These are phyloP conservation scores for Hexamita inflata DNA, from an alignment of 208 protist genomes.

Conservation along the genomic window DNA sequence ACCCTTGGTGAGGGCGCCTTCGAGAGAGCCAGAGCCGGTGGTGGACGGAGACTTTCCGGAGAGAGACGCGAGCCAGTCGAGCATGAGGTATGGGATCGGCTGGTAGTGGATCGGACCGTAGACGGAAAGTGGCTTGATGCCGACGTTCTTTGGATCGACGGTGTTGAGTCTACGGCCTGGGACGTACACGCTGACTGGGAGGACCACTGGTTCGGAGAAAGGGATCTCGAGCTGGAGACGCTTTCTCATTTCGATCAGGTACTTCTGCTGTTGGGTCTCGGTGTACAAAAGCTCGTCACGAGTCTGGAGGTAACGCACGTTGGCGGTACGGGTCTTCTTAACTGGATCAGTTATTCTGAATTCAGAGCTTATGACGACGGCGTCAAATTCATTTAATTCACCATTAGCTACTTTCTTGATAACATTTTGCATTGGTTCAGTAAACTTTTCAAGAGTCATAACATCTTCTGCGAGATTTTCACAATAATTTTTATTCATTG, in stretches of 20 bases:
- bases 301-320: conserved; percentile 40
- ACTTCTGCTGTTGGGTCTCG: not conserved
- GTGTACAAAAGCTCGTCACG: conserved; percentile 26
- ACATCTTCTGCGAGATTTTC: conserved; percentile 8
- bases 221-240: conserved; percentile 26
- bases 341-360: conserved; percentile 32
- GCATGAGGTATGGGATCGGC: conserved; percentile 47
- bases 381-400: not conserved
- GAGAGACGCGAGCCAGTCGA: conserved; percentile 42
- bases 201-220: conserved; percentile 22
- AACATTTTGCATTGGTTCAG: conserved; percentile 35
- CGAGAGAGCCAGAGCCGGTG: conserved; percentile 43
- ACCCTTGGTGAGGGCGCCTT: conserved; percentile 52
- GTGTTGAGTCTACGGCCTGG: conserved; percentile 42
- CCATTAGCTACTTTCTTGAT: conserved; percentile 7
- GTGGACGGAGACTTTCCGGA: conserved; percentile 50
- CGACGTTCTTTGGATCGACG: not conserved
- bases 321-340: conserved; percentile 28
- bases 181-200: conserved; percentile 34
- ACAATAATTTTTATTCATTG: conserved; percentile 23
- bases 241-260: conserved; percentile 25
- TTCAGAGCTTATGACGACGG: conserved; percentile 24
- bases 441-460: conserved; percentile 42
- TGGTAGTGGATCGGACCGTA: conserved; percentile 49
- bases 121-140: conserved; percentile 24